Evolutionary conservation across 1,139 yeast species (phyloP).

Genomic region (Hansenula lynferdii): DNA sequence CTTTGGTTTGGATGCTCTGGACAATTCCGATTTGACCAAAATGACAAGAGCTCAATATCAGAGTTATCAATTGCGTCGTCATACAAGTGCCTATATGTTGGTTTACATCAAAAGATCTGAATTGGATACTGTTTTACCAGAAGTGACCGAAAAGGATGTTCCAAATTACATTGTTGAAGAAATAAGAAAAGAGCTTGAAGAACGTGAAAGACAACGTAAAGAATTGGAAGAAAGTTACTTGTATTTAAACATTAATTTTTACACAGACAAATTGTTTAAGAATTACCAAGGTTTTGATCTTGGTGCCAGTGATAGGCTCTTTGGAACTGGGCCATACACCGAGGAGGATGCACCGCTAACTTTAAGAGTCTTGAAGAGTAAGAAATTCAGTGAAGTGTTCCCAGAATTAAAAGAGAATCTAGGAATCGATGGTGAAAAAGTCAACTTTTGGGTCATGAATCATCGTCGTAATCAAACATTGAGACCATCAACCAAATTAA

Average conservation of each 20-base stretch:
- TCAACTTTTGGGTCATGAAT: constrained; percentile 62
- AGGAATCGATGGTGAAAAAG: constrained; percentile 34
- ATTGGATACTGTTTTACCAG: constrained; percentile 54
- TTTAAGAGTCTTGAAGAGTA: constrained; percentile 55
- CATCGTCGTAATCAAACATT: constrained; percentile 72
- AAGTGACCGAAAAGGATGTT: constrained; percentile 49
- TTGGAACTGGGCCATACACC: constrained; percentile 42
- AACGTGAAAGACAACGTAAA: constrained; percentile 49
- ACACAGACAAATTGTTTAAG: constrained; percentile 46
- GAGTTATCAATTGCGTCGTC: constrained; percentile 63
- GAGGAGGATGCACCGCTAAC: constrained; percentile 45
- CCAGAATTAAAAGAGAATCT: constrained; percentile 43
- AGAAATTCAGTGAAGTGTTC: constrained; percentile 46
- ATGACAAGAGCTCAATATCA: constrained; percentile 58
- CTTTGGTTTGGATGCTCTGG: constrained; percentile 72
- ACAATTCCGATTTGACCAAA: constrained; percentile 21
- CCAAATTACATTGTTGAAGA: constrained; percentile 69
- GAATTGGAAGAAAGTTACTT: constrained; percentile 78
- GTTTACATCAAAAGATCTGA: constrained; percentile 77
- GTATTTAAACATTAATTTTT: constrained; percentile 57
- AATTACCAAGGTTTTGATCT: constrained; percentile 73
- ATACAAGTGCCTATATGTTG: constrained; percentile 95
- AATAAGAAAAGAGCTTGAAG: constrained; percentile 56
- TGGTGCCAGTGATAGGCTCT: constrained; percentile 48
- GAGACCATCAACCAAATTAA: constrained; percentile 55